These are phyloP conservation scores for Talaromyces atroroseus DNA, from an alignment of 2,329 filamentous ascomycete genomes.

Conservation along the genomic window DNA sequence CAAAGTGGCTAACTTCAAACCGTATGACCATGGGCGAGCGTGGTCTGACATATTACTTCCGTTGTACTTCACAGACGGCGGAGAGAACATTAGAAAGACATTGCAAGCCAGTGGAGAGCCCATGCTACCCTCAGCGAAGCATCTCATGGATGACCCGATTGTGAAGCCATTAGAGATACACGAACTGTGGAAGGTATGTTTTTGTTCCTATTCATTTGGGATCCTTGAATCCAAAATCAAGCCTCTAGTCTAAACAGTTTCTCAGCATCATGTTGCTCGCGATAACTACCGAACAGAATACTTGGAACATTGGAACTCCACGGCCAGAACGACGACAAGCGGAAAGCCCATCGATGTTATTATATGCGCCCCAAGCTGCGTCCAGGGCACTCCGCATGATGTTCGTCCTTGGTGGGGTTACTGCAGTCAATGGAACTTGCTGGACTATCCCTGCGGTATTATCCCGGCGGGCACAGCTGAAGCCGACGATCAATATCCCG, in stretches of 20 bases:
- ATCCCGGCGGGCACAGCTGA: neutral
- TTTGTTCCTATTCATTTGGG: neutral
- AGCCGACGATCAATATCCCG: neutral
- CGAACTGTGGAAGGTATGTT: neutral
- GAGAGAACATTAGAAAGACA: no score
- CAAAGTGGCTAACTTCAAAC: neutral
- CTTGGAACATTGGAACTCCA: neutral
- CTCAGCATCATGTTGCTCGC: neutral
- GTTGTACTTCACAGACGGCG: no score
- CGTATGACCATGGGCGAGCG: neutral
- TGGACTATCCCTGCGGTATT: constrained; percentile 1
- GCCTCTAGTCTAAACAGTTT: neutral
- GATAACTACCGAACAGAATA: neutral
- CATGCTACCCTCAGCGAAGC: neutral
- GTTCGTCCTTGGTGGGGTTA: constrained; percentile 6
- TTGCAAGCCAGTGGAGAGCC: no score
- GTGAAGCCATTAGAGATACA: no score
- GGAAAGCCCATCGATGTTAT: neutral
- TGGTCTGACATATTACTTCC: neutral
- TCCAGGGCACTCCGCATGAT: neutral
- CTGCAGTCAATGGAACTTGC: neutral
- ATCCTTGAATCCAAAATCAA: neutral
- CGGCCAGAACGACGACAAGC: neutral
- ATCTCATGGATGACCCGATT: no score
- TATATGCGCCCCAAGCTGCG: no score